Evolutionary conservation across 129 eudicot species (phyloP).

Genomic region (Helichrysum umbraculigerum): DNA sequence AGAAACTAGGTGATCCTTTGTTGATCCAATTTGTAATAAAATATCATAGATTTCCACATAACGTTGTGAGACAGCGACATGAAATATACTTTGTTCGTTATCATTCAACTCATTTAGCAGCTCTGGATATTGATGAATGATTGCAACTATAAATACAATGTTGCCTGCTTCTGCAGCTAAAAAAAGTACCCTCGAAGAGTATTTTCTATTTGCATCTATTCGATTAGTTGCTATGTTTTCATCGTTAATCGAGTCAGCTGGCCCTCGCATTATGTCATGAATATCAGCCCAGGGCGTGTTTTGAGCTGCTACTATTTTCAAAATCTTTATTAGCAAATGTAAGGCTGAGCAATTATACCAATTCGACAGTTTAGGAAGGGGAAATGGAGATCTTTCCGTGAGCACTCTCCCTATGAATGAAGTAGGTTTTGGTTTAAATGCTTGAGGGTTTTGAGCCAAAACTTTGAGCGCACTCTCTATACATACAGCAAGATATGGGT

Average conservation of each 20-base stretch:
- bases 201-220: background rate
- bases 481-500: background rate
- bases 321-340: background rate
- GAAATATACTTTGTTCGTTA: slow-evolving; percentile 4
- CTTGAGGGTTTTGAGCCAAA: slow-evolving; percentile 2
- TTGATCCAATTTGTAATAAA: background rate
- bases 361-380: background rate
- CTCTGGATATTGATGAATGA: background rate
- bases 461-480: slow-evolving; percentile 1
- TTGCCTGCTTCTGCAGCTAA: background rate
- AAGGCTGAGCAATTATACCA: background rate
- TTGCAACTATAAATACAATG: background rate
- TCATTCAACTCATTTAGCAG: background rate
- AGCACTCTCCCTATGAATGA: background rate
- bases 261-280: background rate
- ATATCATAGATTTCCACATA: background rate
- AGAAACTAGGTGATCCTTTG: background rate
- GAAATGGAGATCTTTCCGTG: background rate
- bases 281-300: background rate
- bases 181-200: background rate
- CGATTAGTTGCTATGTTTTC: background rate
- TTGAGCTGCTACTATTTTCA: background rate
- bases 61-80: background rate
- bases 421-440: background rate
- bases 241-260: background rate